These are phyloP conservation scores for Gossypium australe DNA, from an alignment of 345 rosid species.

Conservation along the genomic window DNA sequence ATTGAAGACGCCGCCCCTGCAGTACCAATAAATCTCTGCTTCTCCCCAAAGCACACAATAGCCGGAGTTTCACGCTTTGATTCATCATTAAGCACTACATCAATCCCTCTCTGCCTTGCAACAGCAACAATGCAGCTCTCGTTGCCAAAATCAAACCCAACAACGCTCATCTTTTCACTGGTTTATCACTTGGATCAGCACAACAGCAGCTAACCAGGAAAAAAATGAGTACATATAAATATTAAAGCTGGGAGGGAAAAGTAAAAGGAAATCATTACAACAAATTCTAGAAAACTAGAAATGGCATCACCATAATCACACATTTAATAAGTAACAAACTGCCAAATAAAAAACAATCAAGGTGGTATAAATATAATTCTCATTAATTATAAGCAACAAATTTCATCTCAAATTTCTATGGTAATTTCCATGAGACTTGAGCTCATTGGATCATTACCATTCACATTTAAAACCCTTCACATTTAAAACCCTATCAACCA, in stretches of 20 bases:
- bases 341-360: neutral
- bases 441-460: neutral
- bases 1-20: conserved; percentile 91
- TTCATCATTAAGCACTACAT: conserved; percentile 95
- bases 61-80: conserved; percentile 98
- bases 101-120: conserved; percentile 97
- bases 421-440: neutral
- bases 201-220: neutral
- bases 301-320: neutral
- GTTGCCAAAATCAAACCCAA: conserved; percentile 94
- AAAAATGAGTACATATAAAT: neutral
- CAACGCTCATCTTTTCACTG: conserved; percentile 68
- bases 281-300: neutral
- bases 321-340: neutral
- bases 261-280: neutral
- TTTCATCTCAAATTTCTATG: neutral
- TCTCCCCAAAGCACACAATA: conserved; percentile 91
- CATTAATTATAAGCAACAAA: neutral
- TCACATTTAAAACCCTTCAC: neutral
- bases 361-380: neutral
- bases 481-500: neutral
- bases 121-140: conserved; percentile 96
- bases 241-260: neutral
- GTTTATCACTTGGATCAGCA: neutral
- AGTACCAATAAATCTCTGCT: conserved; percentile 91